Conservation (phyloP, 2,329 filamentous ascomycete genomes). For the Lasiodiplodia citricola region DNA sequence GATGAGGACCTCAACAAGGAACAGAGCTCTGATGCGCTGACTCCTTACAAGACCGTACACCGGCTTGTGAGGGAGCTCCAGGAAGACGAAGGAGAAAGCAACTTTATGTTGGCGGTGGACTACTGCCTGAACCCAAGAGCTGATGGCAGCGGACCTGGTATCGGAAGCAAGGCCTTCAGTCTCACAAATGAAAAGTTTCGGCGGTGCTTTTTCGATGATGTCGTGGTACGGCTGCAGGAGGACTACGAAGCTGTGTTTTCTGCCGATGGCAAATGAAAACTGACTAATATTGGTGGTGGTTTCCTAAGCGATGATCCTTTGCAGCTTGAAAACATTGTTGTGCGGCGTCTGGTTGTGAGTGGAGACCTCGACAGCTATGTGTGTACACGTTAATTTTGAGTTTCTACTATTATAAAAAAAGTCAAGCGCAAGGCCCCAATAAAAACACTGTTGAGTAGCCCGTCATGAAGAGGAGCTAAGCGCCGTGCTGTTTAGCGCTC, state of each 20-base stretch:
- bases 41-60: slow-evolving; percentile 16
- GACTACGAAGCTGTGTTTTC: slow-evolving; percentile 25
- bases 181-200: slow-evolving; percentile 25
- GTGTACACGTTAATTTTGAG: no score
- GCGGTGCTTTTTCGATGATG: slow-evolving; percentile 26
- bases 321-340: no score
- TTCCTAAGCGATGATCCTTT: no score
- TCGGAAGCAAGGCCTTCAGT: slow-evolving; percentile 22
- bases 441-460: no score
- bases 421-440: no score
- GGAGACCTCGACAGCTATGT: no score
- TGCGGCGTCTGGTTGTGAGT: no score
- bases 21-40: slow-evolving; percentile 6
- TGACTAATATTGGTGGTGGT: no score
- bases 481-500: no score
- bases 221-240: slow-evolving; percentile 23
- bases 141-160: not conserved
- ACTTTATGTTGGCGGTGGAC: slow-evolving; percentile 27
- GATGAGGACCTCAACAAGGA: slow-evolving; percentile 23
- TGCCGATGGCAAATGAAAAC: not conserved
- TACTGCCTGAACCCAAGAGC: slow-evolving; percentile 20
- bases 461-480: no score
- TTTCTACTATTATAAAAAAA: no score
- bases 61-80: slow-evolving; percentile 21
- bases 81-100: slow-evolving; percentile 19